Evolutionary conservation across 2,329 filamentous ascomycete species (phyloP), one percentile per base, ranked within the genome.

Genomic region (Beauveria sp.): DNA sequence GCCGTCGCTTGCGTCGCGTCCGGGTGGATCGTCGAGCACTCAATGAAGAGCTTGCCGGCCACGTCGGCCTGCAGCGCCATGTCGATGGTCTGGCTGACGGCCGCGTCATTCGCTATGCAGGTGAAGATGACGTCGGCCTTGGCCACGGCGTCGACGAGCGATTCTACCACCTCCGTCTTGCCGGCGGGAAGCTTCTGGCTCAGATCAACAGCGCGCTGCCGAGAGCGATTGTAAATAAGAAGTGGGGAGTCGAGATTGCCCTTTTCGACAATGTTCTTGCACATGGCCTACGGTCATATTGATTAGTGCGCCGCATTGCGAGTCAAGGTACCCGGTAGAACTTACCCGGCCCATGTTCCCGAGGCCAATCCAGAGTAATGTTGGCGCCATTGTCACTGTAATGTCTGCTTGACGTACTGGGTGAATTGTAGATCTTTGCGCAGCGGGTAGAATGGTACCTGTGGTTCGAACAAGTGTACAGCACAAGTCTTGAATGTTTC

Each of bases 11-110:
- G 83, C 1, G 89, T 90, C 4, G 89, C 91, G 60, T 92, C 88
- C 0, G 92, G 92, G 72, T 94, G 89, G 41, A 96, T 84, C 28
- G 92, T 96, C 3, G 90, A 94, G 79, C 89, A 92, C 70, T 96
- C 92, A 37, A 96, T 82, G 66, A 96, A 87, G 18, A 94, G 77
- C 76, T 96, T 96, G 63, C 84, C 86, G 30, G 79, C 79, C 20
- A 90, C 75, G 61, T 84, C 76, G 30, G 52, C 61, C 20, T 75
- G 70, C 3, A 91, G 75, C 34, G 88, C 82, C 3, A 79, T 71
- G 47, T 80, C 73, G 63, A 91, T 80, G 22, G 85, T 84, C 5
- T 81, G 76, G 61, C 84, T 81, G 48, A 96, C 84, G 5, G 89
- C 89, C 3, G 82, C 77, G 71, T 96, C 92, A 70, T 94, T 88